Percentiles rank a stretch among this genome's conserved stretches.
These are phyloP conservation scores for Ehretia macrophylla DNA, from an alignment of 257 asterid species.

Conservation along the genomic window DNA sequence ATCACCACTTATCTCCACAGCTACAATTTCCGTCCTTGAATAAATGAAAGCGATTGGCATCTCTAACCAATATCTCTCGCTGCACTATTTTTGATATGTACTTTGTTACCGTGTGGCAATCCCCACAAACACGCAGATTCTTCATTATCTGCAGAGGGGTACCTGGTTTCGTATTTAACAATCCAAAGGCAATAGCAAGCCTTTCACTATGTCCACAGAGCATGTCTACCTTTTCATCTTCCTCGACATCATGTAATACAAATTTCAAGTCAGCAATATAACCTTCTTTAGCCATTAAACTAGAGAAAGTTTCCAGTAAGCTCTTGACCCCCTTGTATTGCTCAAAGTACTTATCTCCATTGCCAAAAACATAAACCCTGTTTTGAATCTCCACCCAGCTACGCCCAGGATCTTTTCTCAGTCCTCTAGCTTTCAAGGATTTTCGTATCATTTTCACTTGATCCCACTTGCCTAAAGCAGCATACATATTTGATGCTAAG, in stretches of 20 bases:
- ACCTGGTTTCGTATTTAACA: constrained; percentile 48
- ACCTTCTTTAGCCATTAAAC: constrained; percentile 58
- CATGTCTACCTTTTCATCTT: constrained; percentile 47
- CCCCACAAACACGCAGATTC: constrained; percentile 63
- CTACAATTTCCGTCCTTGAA: constrained; percentile 60
- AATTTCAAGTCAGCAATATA: constrained; percentile 44
- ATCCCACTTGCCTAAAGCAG: constrained; percentile 68
- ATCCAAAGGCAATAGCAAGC: constrained; percentile 61
- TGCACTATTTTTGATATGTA: constrained; percentile 46
- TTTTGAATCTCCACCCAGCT: constrained; percentile 72
- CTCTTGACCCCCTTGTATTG: constrained; percentile 36
- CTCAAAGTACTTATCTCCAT: constrained; percentile 42
- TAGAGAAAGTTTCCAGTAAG: constrained; percentile 32
- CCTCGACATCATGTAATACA: constrained; percentile 52
- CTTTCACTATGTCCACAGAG: constrained; percentile 59
- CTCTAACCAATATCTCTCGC: constrained; percentile 57
- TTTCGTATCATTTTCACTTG: constrained; percentile 51
- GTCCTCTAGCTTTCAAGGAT: constrained; percentile 46
- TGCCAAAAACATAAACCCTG: constrained; percentile 40
- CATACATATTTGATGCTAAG: constrained; percentile 72
- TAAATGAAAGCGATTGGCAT: constrained; percentile 53
- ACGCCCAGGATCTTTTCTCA: constrained; percentile 63
- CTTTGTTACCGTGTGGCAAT: constrained; percentile 61
- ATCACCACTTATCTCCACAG: constrained; percentile 60
- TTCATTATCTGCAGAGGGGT: constrained; percentile 53